Base-by-base conservation (phyloP, 441 rosid genomes). In the Populus hybrid region DNA sequence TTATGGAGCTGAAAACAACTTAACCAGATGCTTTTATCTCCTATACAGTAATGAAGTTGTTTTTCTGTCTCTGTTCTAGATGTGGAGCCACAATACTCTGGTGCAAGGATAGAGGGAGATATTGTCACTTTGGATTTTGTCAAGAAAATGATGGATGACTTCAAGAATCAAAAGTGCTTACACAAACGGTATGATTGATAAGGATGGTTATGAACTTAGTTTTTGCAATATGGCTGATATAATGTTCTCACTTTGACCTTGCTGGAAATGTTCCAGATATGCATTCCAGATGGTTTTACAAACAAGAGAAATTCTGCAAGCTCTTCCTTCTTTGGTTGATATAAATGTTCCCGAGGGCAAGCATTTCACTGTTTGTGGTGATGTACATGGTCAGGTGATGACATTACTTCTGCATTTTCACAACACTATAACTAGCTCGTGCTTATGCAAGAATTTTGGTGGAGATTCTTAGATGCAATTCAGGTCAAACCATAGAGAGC, bases 371-470 rank as follows among this genome's bases (percentile, higher is more conserved):
- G 97, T 96, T 73, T 96, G 99, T 74, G 99, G 99, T 86, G 99
- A 96, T 82, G 97, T 96, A 68, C 99, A 96, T 83, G 99, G 99
- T 81, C 98, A 96, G 98, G 99, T 96, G 88, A 87, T 83, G 69
- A 24, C 32, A 38, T 67, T 61, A 72, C 40, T 23, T 71, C 14
- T 59, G 26, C 57, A 76, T 74, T 79, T 73, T 70, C 24, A 74
- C 73, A 65, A 3, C 40, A 12, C 40, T 20, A 28, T 32, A 32
- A 32, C 70, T 28, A 30, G 64, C 30, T 66, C 69, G 76, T 40
- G 21, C 42, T 20, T 74, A 67, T 28, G 35, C n/a, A 36, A 63
- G 38, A 6, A n/a, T 20, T 42, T 14, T 42, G 72, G 32, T 42
- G 72, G 38, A 57, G 69, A 53, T 59, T 74, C 67, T 61, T 82